These are phyloP conservation scores for Pichia sp. DNA, from an alignment of 1,139 yeast genomes.

Conservation along the genomic window DNA sequence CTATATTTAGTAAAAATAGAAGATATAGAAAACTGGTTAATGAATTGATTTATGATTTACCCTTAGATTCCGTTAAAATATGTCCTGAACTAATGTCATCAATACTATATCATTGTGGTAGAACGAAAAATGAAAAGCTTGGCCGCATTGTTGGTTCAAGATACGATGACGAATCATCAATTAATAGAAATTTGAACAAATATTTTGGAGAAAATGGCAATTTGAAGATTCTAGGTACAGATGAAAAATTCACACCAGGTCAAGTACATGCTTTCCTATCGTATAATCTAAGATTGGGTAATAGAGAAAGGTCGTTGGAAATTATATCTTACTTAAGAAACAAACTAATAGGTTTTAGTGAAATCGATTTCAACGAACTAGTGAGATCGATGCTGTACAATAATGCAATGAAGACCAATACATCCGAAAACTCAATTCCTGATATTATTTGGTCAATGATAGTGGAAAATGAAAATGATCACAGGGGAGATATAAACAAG, in stretches of 20 bases:
- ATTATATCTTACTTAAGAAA: slow-evolving; percentile 26
- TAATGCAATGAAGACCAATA: not conserved
- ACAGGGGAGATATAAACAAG: slow-evolving; percentile 14
- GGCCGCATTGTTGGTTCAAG: slow-evolving; percentile 30
- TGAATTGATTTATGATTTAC: slow-evolving; percentile 29
- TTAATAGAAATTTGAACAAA: not conserved
- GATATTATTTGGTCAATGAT: slow-evolving; percentile 28
- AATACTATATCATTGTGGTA: slow-evolving; percentile 30
- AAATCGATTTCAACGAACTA: slow-evolving; percentile 25
- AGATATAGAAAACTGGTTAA: slow-evolving; percentile 29
- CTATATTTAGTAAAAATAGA: slow-evolving; percentile 29
- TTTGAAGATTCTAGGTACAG: slow-evolving; percentile 11
- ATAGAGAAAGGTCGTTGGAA: slow-evolving; percentile 36
- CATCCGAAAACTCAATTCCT: not conserved
- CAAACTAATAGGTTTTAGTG: slow-evolving; percentile 20
- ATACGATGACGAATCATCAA: slow-evolving; percentile 18
- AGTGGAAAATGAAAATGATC: slow-evolving; percentile 14
- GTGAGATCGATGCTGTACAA: slow-evolving; percentile 19
- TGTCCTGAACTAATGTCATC: slow-evolving; percentile 33
- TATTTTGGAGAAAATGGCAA: slow-evolving; percentile 13
- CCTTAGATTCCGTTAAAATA: slow-evolving; percentile 32
- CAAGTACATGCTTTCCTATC: slow-evolving; percentile 35
- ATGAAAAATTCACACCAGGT: slow-evolving; percentile 20
- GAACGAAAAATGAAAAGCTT: slow-evolving; percentile 25
- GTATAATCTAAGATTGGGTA: slow-evolving; percentile 35